Evolutionary conservation across 2,329 filamentous ascomycete species (phyloP), one percentile per base, ranked within the genome.

Genomic region (Aspergillus nomiae): DNA sequence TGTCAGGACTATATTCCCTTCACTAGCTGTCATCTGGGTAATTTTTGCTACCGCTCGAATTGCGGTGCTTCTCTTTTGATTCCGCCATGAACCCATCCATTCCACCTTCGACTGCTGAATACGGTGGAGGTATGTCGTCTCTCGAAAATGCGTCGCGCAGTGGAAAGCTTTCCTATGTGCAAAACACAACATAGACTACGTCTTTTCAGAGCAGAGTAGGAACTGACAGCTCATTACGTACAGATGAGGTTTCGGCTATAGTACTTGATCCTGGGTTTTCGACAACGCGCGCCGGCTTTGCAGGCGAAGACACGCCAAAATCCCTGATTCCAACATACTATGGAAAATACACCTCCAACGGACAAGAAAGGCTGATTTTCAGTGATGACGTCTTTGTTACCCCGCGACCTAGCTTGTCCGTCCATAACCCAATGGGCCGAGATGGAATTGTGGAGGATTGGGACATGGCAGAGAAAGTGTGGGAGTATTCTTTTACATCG

Each of bases 251-350:
- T 68, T 96, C 94, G 41, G 96, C 96, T 58, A 91, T 99, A 70
- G 92, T 99, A 43, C 92, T 99, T 75, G 95, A 99, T 76, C 92
- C 95, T 3, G 95, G 96, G 65, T 97, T 93, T 82, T 92, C 91
- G 74, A 90, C 89, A 70, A 94, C 92, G 46, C 93, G 96, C 80
- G 95, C 94, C 64, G 95, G 95, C 63, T 99, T 98, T 75, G 96
- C 96, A 14, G 95, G 96, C 75, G 96, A 99, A 86, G 95, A 99
- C 81, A 90, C 93, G 0, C 95, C 95, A 70, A 98, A 98, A 83
- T 93, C 92, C 34, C 89, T 98, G 62, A 86, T 96, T 63, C 94
- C 94, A 32, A 95, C 93, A 51, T 92, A 91, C 81, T 99, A 99
- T 81, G 94, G 91, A 65, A 83, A 84, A 77, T 80, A 81, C 66